Evolutionary conservation across 2,329 filamentous ascomycete genomes (phyloP), one percentile per base, ranked within the genome.

Genomic region (Talaromyces amestolkiae): DNA sequence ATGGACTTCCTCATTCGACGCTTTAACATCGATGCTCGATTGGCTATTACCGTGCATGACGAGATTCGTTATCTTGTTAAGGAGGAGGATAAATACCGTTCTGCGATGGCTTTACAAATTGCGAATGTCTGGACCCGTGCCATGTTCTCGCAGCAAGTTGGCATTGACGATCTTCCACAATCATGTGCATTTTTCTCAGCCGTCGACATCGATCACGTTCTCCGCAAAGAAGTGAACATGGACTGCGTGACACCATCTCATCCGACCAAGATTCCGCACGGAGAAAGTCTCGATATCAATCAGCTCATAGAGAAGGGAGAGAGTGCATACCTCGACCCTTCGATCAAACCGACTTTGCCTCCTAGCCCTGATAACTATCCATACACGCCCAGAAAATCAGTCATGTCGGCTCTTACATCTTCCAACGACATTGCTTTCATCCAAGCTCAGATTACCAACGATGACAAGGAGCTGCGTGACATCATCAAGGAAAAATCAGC

Each of bases 211-310:
- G 95, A 99, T 74, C 89, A 92, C 71, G 93, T 99, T 3, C 83
- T 99, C n/a, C 87, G 95, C 61, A 99, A 99, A 76, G 95, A 99
- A 78, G 96, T 99, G 3, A 91, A 99, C 76, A 96, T 99, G 92
- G 91, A 97, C 73, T 99, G 95, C 75, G 80, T 98, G 51, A 99
- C 95, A 0, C 95, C 95, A 0, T 95, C 91, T 51, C 91, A 99
- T 76, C 85, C 86, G 0, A 84, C 85, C 0, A 84, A 89, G 35
- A 98, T 99, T 49, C 85, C 91, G 0, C 90, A 88, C 1, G 95
- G 96, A 41, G 93, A 98, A 78, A 93, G 88, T 67, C 77, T 99
- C 9, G 93, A 97, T 74, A 97, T 99, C 63, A 75, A 78, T 2
- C 78, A 88, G n/a, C 84, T 99, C 0, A 85, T 99, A 2, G 84